Evolutionary conservation across 2,329 filamentous ascomycete genomes (phyloP).

Genomic region (Fusarium neocosmosporiellum): DNA sequence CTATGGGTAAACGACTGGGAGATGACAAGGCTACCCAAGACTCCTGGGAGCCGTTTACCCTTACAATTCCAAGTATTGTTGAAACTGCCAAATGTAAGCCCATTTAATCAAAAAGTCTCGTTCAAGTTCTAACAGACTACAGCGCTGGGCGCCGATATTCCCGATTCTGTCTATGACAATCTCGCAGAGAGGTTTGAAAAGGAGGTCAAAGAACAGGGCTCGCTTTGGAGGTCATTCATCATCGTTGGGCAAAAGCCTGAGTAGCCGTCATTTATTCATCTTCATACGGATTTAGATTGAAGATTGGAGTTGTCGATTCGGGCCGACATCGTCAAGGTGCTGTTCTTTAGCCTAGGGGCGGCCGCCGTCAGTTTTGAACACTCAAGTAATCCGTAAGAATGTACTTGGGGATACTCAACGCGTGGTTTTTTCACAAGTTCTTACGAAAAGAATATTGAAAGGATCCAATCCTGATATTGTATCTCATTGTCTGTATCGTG

Average conservation of each 20-base stretch:
- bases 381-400: too few species aligned
- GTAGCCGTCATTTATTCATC: not conserved
- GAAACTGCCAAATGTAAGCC: constrained; percentile 10
- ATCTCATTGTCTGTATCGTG: not conserved
- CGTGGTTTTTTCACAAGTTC: too few species aligned
- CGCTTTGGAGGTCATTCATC: constrained; percentile 4
- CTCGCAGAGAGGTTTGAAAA: constrained; percentile 19
- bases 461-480: too few species aligned
- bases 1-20: constrained; percentile 11
- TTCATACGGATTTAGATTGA: not conserved
- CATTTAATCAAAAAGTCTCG: not conserved
- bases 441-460: too few species aligned
- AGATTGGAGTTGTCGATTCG: not conserved
- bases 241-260: constrained; percentile 4
- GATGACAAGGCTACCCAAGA: not conserved
- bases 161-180: not conserved
- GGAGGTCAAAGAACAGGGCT: constrained; percentile 8
- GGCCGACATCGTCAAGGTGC: not conserved
- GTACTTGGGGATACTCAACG: too few species aligned
- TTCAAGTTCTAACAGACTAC: not conserved
- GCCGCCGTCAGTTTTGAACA: too few species aligned
- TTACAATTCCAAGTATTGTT: constrained; percentile 12
- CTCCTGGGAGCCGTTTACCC: constrained; percentile 7
- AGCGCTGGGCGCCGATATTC: constrained; percentile 9
- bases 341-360: not conserved